Evolutionary conservation across 768 basidiomycete genomes (phyloP).

Genomic region (Suillus luteus): DNA sequence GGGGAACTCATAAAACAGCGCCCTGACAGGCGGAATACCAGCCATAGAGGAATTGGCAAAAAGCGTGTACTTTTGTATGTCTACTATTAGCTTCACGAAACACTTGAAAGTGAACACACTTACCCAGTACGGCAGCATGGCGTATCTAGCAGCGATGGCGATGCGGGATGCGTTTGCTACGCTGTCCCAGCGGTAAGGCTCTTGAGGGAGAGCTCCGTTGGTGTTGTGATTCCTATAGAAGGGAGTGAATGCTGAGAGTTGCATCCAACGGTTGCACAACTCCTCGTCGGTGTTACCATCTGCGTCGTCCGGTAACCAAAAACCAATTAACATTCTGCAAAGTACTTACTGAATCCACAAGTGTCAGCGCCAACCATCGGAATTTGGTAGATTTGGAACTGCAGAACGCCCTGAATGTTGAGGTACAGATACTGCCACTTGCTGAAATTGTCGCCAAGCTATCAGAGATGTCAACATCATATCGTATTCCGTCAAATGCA

Average conservation of each 20-base stretch:
- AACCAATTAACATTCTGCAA: background rate
- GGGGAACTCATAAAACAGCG: conserved; percentile 80
- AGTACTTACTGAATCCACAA: conserved; percentile 33
- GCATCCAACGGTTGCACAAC: conserved; percentile 85
- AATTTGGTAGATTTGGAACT: conserved; percentile 83
- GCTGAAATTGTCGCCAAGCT: conserved; percentile 79
- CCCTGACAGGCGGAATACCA: conserved; percentile 72
- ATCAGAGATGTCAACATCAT: conserved; percentile 1
- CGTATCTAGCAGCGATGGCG: conserved; percentile 71
- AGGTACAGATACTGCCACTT: conserved; percentile 72
- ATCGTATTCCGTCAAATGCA: background rate
- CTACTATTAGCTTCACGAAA: background rate
- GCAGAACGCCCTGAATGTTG: conserved; percentile 80
- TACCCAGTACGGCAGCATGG: conserved; percentile 80
- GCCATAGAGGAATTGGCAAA: conserved; percentile 66
- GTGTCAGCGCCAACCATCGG: conserved; percentile 85
- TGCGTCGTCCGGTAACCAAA: background rate
- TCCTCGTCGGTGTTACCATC: conserved; percentile 74
- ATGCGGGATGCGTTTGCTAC: conserved; percentile 73
- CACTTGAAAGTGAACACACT: conserved; percentile 22
- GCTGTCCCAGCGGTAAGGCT: conserved; percentile 80
- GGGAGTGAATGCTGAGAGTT: conserved; percentile 78
- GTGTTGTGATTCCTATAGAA: conserved; percentile 83
- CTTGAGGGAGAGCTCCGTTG: conserved; percentile 68
- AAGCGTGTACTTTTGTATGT: conserved; percentile 58